Base-by-base conservation (phyloP, 2,329 filamentous ascomycete genomes). In the Rhynchosporium graminicola region DNA sequence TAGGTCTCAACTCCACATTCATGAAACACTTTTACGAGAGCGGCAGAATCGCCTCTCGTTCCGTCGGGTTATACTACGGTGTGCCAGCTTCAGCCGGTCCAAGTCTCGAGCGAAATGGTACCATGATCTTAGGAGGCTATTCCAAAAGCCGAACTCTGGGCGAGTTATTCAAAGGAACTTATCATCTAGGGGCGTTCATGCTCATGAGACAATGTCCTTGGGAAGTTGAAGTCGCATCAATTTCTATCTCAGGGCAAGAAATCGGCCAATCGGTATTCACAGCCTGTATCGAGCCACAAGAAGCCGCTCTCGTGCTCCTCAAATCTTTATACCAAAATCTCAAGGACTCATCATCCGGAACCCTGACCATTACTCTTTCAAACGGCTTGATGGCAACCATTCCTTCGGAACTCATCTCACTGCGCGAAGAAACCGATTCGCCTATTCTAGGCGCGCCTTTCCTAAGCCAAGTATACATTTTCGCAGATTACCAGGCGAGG, bases 1-100 rank as follows among this genome's bases (percentile, higher is more conserved):
- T 63, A n/a, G 61, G 61, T 3, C 31, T 63, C 3, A 63, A 63
- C 43, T 63, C 61, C n/a, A 63, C 61, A 5, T 47, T 63, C 42
- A 40, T 63, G 29, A 55, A 52, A 13, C 45, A 26, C 38, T 31
- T 59, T 6, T 60, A 63, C 43, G 45, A 56, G 8, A 36, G 42
- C 15, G 61, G 57, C 26, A 47, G 46, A 29, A 60, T 43, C 13
- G 57, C 61, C 1, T 60, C 61, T 20, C 33, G 57, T 7, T 50
- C 57, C 10, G 26, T 60, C n/a, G 61, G 61, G 6, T 51, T 63
- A 1, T 63, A 63, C 46, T 63, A 63, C 20, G 61, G 61, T 12
- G 61, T 60, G 2, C 61, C 61, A 6, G 29, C 54, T 33, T 31
- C 36, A 9, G 42, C 50, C 29, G 61, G 47, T 26, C 9, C 61